These are phyloP conservation scores for Sporothrix humicola DNA, from an alignment of 2,329 filamentous ascomycete genomes.

Conservation along the genomic window DNA sequence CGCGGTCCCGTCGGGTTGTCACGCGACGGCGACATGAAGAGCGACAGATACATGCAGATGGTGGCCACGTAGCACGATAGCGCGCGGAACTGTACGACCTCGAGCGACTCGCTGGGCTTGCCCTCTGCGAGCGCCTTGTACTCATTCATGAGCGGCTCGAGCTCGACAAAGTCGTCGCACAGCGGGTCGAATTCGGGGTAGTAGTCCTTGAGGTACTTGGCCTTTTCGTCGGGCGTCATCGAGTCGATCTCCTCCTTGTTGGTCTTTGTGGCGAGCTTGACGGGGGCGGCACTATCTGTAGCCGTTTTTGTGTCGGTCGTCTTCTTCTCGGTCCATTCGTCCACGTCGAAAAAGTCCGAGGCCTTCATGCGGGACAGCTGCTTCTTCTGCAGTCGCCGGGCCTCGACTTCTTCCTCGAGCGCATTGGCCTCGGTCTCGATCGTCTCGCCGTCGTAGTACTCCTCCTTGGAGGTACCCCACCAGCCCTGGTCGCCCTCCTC, in stretches of 20 bases:
- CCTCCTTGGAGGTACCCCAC: conserved; percentile 86
- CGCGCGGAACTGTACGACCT: conserved; percentile 76
- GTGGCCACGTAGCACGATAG: conserved; percentile 85
- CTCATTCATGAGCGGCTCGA: conserved; percentile 69
- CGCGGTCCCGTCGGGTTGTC: conserved; percentile 56
- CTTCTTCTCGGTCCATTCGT: conserved; percentile 73
- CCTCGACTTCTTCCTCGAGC: conserved; percentile 89
- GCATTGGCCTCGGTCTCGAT: conserved; percentile 71
- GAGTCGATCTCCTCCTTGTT: conserved; percentile 78
- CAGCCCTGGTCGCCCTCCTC: conserved; percentile 68
- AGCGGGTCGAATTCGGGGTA: conserved; percentile 94
- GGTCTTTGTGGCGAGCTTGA: conserved; percentile 86
- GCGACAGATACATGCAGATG: conserved; percentile 90
- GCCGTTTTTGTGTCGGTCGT: conserved; percentile 36
- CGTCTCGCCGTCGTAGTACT: conserved; percentile 90
- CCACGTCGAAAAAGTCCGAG: conserved; percentile 91
- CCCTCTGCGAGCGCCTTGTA: conserved; percentile 64
- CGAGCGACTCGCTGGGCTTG: conserved; percentile 59
- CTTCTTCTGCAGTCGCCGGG: conserved; percentile 86
- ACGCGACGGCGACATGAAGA: conserved; percentile 80
- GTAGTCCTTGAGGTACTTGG: conserved; percentile 75
- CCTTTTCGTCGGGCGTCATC: conserved; percentile 75
- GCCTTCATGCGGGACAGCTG: conserved; percentile 87
- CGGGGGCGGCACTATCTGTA: conserved; percentile 55
- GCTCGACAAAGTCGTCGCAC: conserved; percentile 75